Evolutionary conservation across 2,329 filamentous ascomycete genomes (phyloP).

Genomic region (Alternaria solani): DNA sequence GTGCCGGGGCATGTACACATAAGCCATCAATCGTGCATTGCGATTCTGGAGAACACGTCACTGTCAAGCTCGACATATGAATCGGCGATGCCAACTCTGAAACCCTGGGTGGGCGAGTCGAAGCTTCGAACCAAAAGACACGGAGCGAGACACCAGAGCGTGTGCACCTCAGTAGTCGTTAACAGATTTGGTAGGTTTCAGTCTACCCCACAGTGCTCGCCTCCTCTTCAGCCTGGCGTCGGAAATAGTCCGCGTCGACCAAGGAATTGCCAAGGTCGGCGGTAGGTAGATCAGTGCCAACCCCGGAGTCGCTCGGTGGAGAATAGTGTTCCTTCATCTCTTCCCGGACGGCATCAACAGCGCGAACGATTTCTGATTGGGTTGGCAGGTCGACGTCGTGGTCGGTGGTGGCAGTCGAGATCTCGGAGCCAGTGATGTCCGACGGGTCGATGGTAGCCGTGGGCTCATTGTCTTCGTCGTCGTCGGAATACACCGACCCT

Average conservation of each 20-base stretch:
- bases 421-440: slow-evolving; percentile 35
- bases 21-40: background rate
- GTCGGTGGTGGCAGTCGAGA: slow-evolving; percentile 32
- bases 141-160: slow-evolving; percentile 8
- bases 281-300: slow-evolving; percentile 50
- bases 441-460: slow-evolving; percentile 38
- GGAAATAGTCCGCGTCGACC: slow-evolving; percentile 48
- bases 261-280: slow-evolving; percentile 35
- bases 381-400: slow-evolving; percentile 38
- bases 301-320: slow-evolving; percentile 46
- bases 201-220: slow-evolving; percentile 46
- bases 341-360: slow-evolving; percentile 40
- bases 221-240: slow-evolving; percentile 48
- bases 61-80: slow-evolving; percentile 8
- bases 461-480: slow-evolving; percentile 43
- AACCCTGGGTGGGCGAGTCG: slow-evolving; percentile 18
- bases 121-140: slow-evolving; percentile 17
- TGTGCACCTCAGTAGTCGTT: background rate
- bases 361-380: slow-evolving; percentile 42
- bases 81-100: slow-evolving; percentile 20
- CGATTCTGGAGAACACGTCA: background rate
- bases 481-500: slow-evolving; percentile 40
- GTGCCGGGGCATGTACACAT: background rate
- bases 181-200: background rate
- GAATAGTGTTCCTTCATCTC: slow-evolving; percentile 40